Evolutionary conservation across 2,329 filamentous ascomycete species (phyloP).

Genomic region (Talaromyces sp.): DNA sequence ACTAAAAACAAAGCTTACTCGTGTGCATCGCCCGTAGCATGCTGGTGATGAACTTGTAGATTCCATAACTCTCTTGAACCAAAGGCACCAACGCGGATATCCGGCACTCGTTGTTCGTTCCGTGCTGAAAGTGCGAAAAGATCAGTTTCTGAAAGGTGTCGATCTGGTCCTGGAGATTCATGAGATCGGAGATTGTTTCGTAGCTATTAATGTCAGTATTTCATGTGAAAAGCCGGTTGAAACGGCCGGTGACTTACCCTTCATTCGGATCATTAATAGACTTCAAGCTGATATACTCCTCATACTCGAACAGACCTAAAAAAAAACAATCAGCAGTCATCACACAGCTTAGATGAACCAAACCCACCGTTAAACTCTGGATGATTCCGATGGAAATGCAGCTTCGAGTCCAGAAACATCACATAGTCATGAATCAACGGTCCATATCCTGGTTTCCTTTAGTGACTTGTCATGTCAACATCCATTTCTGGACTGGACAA

Average conservation of each 20-base stretch:
- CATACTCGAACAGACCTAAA: constrained; percentile 83
- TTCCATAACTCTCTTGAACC: constrained; percentile 96
- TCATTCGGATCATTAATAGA: constrained; percentile 98
- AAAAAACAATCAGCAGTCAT: constrained; percentile 12
- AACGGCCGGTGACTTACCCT: constrained; percentile 52
- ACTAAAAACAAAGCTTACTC: constrained; percentile 52
- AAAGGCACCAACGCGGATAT: constrained; percentile 91
- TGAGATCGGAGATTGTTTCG: constrained; percentile 94
- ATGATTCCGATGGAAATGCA: constrained; percentile 94
- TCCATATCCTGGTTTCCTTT: constrained; percentile 60
- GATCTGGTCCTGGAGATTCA: constrained; percentile 96
- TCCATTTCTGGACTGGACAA: constrained; percentile 8
- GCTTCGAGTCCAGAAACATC: constrained; percentile 87
- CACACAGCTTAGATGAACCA: background rate
- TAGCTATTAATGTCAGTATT: constrained; percentile 44
- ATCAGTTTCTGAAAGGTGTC: constrained; percentile 98
- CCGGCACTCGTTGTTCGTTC: constrained; percentile 91
- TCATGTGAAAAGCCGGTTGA: background rate
- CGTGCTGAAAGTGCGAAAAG: constrained; percentile 90
- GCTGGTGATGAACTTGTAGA: constrained; percentile 99
- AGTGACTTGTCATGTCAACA: background rate
- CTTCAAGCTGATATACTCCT: constrained; percentile 97
- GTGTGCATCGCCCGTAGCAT: constrained; percentile 98
- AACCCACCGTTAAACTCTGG: constrained; percentile 85
- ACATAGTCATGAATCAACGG: constrained; percentile 96